phyloP scores from a whole-genome alignment of 2,329 filamentous ascomycete genomes.

The Thelonectria rubi region DNA sequence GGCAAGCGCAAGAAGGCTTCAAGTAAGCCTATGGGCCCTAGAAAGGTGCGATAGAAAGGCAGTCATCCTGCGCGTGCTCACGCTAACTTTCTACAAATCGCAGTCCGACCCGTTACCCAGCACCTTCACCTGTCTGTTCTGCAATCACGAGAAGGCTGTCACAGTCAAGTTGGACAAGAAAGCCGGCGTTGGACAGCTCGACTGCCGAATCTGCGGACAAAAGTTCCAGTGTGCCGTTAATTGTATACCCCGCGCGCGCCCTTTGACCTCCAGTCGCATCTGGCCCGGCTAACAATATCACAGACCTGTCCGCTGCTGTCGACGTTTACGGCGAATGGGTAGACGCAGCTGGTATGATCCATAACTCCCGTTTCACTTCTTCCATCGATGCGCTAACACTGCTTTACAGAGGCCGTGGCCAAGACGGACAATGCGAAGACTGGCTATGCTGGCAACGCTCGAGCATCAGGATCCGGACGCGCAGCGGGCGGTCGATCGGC shows the following conservation, averaged over 20 bases:
- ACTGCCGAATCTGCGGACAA: conserved; percentile 94
- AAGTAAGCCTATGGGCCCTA: conserved; percentile 80
- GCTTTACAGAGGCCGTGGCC: conserved; percentile 57
- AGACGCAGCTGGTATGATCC: conserved; percentile 74
- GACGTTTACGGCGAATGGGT: conserved; percentile 99
- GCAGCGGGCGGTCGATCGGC: conserved; percentile 38
- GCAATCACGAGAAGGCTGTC: conserved; percentile 95
- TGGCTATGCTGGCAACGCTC: conserved; percentile 43
- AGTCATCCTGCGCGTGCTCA: conserved; percentile 15
- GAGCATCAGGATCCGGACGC: conserved; percentile 37
- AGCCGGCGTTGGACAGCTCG: conserved; percentile 81
- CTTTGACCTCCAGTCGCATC: conserved; percentile 20
- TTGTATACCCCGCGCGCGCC: conserved; percentile 63
- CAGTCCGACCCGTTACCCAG: conserved; percentile 78
- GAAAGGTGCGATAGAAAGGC: conserved; percentile 68
- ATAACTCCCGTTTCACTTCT: background rate
- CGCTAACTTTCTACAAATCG: conserved; percentile 25
- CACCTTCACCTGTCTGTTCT: conserved; percentile 96
- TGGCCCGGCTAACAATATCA: conserved; percentile 28
- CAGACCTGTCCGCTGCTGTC: conserved; percentile 88
- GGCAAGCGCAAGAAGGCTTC: conserved; percentile 98
- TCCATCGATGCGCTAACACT: conserved; percentile 26
- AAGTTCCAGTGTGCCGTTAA: conserved; percentile 93
- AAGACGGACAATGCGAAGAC: conserved; percentile 52
- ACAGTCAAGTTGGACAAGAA: conserved; percentile 95